Percentiles rank a stretch among this genome's conserved stretches.
Evolutionary conservation across 169 alveolate genomes (phyloP).

Genomic region (Cryptosporidium felis): DNA sequence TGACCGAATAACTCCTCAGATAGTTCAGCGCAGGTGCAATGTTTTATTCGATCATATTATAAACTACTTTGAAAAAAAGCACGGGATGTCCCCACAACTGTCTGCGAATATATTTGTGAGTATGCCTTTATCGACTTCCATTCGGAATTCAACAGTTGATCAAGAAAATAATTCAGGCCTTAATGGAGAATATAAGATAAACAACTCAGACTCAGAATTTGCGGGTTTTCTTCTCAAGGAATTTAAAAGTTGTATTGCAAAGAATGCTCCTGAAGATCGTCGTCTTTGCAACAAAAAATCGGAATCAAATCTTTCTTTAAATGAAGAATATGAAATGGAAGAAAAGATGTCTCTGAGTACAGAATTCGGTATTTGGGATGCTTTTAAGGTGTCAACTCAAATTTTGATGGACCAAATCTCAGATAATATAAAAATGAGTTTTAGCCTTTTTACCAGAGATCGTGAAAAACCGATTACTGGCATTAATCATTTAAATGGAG

Average conservation of each 20-base stretch:
- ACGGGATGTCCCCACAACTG: background rate
- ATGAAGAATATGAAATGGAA: background rate
- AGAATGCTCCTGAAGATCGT: no score
- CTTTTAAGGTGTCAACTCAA: conserved; percentile 35
- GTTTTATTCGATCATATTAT: conserved; percentile 7
- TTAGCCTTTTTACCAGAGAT: background rate
- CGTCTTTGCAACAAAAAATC: no score
- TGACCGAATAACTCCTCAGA: conserved; percentile 30
- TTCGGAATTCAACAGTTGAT: background rate
- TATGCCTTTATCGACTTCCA: background rate
- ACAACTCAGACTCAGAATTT: background rate
- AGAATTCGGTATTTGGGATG: conserved; percentile 60
- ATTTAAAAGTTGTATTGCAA: background rate
- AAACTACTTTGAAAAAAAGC: background rate
- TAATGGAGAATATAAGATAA: background rate
- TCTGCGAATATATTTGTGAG: conserved; percentile 20
- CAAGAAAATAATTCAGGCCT: conserved; percentile 5
- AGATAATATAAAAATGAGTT: background rate
- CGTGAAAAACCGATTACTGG: background rate
- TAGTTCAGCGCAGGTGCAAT: conserved; percentile 25
- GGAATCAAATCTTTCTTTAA: no score
- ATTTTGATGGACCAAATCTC: conserved; percentile 11
- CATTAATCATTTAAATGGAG: background rate
- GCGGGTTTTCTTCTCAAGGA: background rate
- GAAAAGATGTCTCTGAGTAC: background rate